Evolutionary conservation across 2,329 filamentous ascomycete genomes (phyloP), one percentile per base, ranked within the genome.

Genomic region (Xylaria sp.): DNA sequence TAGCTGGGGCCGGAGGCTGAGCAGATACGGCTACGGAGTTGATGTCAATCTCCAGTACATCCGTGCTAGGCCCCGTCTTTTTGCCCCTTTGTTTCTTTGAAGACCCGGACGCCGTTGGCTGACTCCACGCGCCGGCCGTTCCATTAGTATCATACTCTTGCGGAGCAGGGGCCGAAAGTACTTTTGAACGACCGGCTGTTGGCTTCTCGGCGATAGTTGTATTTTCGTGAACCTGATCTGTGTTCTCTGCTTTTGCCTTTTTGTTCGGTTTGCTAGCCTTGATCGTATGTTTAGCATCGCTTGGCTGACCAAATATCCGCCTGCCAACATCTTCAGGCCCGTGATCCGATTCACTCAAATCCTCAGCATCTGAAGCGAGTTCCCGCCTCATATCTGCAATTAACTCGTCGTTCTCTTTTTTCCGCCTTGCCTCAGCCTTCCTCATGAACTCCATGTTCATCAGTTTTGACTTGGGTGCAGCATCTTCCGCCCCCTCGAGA

Each of bases 391-490:
- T 85, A 68, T 87, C 82, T 41, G 81, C 83, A 11, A 92, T 79
- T 58, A 92, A 85, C 58, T 91, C 90, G 69, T 97, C 91, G 68
- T 98, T 97, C 59, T 87, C 85, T 65, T 89, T 86, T 75, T 89
- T 93, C 70, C 87, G 87, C 37, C 87, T 83, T 27, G 89, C 90
- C 71, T 97, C 93, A 1, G 93, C 92, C 67, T 90, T 92, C 70
- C 90, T 87, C 95, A 99, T 98, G 74, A 99, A 99, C 63, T 92
- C 91, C 89, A 99, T 92, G 53, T 85, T 85, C 76, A 91, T 87
- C 6, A 99, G 79, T 69, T 87, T 89, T 13, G 89, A 88, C 68
- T 85, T 82, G 0, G 85, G 85, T 17, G 74, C 80, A n/a, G 78
- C 78, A 21, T 85, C 83, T 13, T 82, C 77, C 8, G 78, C 72